These are phyloP conservation scores for Cladophialophora exuberans DNA, from an alignment of 2,329 filamentous ascomycete species.

Conservation along the genomic window DNA sequence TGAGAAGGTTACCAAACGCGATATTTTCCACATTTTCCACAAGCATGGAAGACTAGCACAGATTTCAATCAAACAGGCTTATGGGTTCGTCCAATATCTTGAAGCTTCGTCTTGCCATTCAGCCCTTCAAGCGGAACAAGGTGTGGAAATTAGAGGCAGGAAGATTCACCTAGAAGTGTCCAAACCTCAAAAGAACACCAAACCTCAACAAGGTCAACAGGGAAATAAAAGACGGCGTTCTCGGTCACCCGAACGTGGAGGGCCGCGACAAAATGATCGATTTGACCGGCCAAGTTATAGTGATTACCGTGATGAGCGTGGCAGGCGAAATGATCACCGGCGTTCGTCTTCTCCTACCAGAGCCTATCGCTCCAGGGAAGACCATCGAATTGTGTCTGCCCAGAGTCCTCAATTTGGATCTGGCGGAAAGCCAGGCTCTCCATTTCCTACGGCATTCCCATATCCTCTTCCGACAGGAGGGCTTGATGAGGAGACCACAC, in stretches of 20 bases:
- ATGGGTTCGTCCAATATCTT: constrained; percentile 95
- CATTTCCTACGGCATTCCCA: constrained; percentile 63
- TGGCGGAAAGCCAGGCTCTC: constrained; percentile 65
- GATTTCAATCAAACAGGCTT: constrained; percentile 94
- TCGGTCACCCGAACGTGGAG: constrained; percentile 44
- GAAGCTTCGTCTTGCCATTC: constrained; percentile 71
- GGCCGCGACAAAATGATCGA: constrained; percentile 30
- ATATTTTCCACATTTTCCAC: constrained; percentile 90
- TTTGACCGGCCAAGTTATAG: constrained; percentile 45
- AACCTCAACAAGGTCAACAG: constrained; percentile 60
- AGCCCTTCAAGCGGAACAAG: constrained; percentile 79
- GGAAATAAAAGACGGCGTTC: constrained; percentile 43
- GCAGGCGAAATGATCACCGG: constrained; percentile 65
- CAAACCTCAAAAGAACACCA: constrained; percentile 79
- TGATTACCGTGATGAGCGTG: constrained; percentile 55
- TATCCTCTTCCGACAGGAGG: constrained; percentile 68
- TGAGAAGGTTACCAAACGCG: constrained; percentile 89
- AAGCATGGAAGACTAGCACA: constrained; percentile 85
- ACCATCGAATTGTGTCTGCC: constrained; percentile 57
- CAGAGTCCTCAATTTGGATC: constrained; percentile 47
- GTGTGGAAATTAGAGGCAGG: constrained; percentile 79
- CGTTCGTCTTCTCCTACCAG: constrained; percentile 62
- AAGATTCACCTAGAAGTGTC: constrained; percentile 96
- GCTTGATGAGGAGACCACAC: constrained; percentile 61
- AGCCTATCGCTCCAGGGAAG: constrained; percentile 65